Base-by-base conservation (phyloP, 805 yeast genomes). In the Wickerhamiella azymoides region DNA sequence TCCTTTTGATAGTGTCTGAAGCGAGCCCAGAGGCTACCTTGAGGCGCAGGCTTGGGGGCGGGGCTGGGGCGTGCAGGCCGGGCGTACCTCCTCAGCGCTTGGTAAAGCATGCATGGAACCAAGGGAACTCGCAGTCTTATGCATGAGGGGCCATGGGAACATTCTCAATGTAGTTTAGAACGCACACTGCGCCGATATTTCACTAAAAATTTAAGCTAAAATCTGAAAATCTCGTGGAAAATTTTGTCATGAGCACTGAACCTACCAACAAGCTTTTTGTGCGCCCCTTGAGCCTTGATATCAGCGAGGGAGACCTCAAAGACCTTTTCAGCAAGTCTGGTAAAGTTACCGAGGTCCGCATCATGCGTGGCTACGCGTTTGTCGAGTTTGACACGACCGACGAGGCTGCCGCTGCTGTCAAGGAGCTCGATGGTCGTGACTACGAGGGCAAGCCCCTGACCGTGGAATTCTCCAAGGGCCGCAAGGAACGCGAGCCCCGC, bases 331-430 rank as follows among this genome's bases (percentile, higher is more conserved):
- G 60, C 39, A 56, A 61, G 49, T 73, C 63, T 57, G 84, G 84
- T 14, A 64, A 64, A 36, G 67, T 78, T 18, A 67, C 70, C 16
- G 76, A 77, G 48, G 73, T 77, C 28, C 74, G 73, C 52, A 64
- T 78, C 26, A 76, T 77, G 65, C 58, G 59, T 28, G 75, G 78
- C 19, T 76, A 70, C 58, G 92, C 89, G 8, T 82, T 82, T 61
- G 72, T 83, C 14, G 79, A 81, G 50, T 82, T 70, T 57, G 65
- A 71, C 43, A 63, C 67, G 47, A 72, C 74, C 40, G 68, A 67
- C 10, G 73, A 74, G 64, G 86, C 93, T 2, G 67, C 77, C 38
- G 59, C 62, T 18, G 85, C 89, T 35, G 77, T 81, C 33, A 62
- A 70, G 17, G 61, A 67, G 46, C 69, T 80, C 33, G 73, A 76